Evolutionary conservation across 2,329 filamentous ascomycete species (phyloP), one percentile per base, ranked within the genome.

Genomic region (Myriangium duriaei): DNA sequence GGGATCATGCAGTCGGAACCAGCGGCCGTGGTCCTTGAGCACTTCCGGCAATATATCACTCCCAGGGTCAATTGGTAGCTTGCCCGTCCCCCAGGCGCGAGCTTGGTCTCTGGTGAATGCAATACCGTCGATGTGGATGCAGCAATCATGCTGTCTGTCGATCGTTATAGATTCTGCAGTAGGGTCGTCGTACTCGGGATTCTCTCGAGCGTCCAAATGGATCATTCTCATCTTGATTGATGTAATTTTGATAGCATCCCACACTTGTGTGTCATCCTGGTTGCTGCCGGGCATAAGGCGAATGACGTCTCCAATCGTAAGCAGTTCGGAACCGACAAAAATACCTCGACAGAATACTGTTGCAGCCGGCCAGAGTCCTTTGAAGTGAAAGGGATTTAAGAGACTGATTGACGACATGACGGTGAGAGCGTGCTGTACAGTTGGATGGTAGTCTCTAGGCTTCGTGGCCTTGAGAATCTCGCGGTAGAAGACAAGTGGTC

Each of bases 281-380:
- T 30, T 32, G 30, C 29, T 16, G 38, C 47, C 48, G 2, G 54
- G 58, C 0, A 55, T 41, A 6, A 79, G 51, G 4, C 72, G 68
- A 2, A 76, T 64, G 0, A 61, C 55, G 42, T 79, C 74, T 1
- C 70, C 70, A 4, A 68, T 50, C 4, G 62, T 56, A 9, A 77
- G 50, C 18, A 76, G 55, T 47, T 79, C 74, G 3, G 67, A 49
- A 0, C 74, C 74, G 2, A 78, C 51, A 43, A 66, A 76, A 5
- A 76, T 60, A 0, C 68, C 72, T 34, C 63, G 60, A 41, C 63
- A 68, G 37, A 62, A 65, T n/a, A 78, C 60, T 0, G 54, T 59
- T 0, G 69, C 71, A 11, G 67, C 52, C 0, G 71, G 70, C 70
- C 72, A 76, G 1, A 45, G 51, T 0, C 73, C 73, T 14, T 54